Evolutionary conservation across 106 monocot genomes (phyloP).

Genomic region (Allium sativum): DNA sequence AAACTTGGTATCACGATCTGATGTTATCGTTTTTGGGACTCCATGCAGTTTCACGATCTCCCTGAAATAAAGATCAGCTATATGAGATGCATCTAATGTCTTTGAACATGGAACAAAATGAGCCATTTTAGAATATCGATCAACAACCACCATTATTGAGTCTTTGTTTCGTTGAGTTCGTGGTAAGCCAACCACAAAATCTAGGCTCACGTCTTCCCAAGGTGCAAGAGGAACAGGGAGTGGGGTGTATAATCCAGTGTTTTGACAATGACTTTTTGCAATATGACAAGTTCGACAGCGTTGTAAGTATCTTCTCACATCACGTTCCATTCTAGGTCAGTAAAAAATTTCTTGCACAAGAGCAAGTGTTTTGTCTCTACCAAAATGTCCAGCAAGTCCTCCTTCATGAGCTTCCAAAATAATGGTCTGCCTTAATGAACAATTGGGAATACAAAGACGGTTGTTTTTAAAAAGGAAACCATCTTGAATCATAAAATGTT

Average conservation of each 20-base stretch:
- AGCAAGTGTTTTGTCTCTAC: slow-evolving; percentile 1
- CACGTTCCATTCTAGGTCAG: not conserved
- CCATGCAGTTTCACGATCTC: not conserved
- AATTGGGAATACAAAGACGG: not conserved
- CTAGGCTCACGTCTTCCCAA: slow-evolving; percentile 1
- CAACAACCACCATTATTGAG: not conserved
- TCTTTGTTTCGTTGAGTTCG: slow-evolving; percentile 1
- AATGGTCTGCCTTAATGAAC: not conserved
- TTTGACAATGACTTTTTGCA: not conserved
- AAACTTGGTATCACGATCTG: not conserved
- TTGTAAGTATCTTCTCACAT: not conserved
- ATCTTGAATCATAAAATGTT: not conserved
- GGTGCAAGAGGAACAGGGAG: not conserved
- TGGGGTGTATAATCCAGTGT: slow-evolving; percentile 1
- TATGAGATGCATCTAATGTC: not conserved
- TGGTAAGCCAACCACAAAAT: slow-evolving; percentile 1
- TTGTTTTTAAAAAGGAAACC: slow-evolving; percentile 5
- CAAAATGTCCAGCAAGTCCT: not conserved
- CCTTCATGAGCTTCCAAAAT: not conserved
- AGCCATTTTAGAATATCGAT: slow-evolving; percentile 1
- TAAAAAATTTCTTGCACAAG: not conserved
- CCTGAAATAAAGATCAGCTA: not conserved
- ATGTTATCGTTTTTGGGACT: not conserved
- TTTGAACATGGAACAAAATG: not conserved
- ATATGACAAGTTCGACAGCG: slow-evolving; percentile 1